Evolutionary conservation across 257 asterid genomes (phyloP).

Genomic region (Solanum raphanifolium): DNA sequence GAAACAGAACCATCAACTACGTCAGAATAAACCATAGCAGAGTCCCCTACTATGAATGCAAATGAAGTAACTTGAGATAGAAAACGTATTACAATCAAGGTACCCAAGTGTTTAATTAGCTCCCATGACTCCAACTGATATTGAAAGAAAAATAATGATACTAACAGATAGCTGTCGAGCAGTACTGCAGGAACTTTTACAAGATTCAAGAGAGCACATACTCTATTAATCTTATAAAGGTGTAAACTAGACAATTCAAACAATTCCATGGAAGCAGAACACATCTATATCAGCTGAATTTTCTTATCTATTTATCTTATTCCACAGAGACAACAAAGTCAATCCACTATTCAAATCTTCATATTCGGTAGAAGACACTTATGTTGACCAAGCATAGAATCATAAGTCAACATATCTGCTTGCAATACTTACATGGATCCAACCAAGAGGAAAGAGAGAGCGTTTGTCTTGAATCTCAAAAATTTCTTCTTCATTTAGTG

Average conservation of each 20-base stretch:
- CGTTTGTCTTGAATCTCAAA: constrained; percentile 73
- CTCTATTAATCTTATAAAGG: not conserved
- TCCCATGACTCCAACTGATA: not conserved
- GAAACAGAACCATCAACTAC: not conserved
- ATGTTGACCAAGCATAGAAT: not conserved
- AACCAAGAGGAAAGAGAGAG: constrained; percentile 86
- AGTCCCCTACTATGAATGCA: not conserved
- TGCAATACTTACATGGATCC: constrained; percentile 87
- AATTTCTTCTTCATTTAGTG: constrained; percentile 91
- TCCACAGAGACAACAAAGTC: not conserved
- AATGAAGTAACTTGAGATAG: not conserved
- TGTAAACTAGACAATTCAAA: not conserved
- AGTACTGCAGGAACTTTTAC: not conserved
- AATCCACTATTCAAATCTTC: not conserved
- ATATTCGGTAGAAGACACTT: not conserved
- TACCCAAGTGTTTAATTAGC: not conserved
- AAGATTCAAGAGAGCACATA: not conserved
- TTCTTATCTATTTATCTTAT: not conserved
- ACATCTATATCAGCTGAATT: not conserved
- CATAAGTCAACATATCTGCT: constrained; percentile 3
- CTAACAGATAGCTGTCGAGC: not conserved
- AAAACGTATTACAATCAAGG: not conserved
- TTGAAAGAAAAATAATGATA: not conserved
- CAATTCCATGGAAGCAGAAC: not conserved
- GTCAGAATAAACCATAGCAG: not conserved